Evolutionary conservation across 225 moss, liverwort and hornwort species (phyloP).

Genomic region (Lunularia cruciata): DNA sequence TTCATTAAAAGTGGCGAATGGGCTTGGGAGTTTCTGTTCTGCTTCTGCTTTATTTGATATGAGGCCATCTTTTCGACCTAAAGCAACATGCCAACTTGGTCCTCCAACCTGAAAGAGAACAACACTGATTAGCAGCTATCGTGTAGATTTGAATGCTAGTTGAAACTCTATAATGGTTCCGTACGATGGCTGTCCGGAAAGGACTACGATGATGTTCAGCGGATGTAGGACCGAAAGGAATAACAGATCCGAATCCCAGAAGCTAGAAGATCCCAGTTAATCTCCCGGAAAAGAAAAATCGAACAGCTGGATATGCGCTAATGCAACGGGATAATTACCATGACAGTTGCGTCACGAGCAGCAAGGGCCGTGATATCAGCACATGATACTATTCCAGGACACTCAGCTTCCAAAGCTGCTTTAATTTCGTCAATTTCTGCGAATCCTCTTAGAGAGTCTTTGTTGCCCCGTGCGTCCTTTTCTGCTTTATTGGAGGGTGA

Average conservation of each 20-base stretch:
- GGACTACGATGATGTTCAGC: too few relatives aligned
- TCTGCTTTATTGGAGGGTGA: too few relatives aligned
- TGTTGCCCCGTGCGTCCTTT: constrained; percentile 24
- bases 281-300: too few relatives aligned
- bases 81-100: not conserved
- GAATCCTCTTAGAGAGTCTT: constrained; percentile 32
- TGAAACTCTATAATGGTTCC: too few relatives aligned
- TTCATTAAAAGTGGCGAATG: constrained; percentile 26
- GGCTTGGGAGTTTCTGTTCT: not conserved
- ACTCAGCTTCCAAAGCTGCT: constrained; percentile 29
- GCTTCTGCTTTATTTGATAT: not conserved
- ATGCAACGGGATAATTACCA: too few relatives aligned
- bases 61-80: constrained; percentile 17
- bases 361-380: constrained; percentile 34
- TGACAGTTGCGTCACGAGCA: constrained; percentile 30
- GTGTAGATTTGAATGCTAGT: too few relatives aligned
- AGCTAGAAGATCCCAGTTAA: too few relatives aligned
- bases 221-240: too few relatives aligned
- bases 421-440: constrained; percentile 32
- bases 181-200: too few relatives aligned
- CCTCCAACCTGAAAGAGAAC: constrained; percentile 8
- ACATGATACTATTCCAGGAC: constrained; percentile 31
- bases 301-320: too few relatives aligned
- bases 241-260: too few relatives aligned
- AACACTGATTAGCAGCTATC: too few relatives aligned